Evolutionary conservation across 2,329 filamentous ascomycete species (phyloP).

Genomic region (Plenodomus biglobosus): DNA sequence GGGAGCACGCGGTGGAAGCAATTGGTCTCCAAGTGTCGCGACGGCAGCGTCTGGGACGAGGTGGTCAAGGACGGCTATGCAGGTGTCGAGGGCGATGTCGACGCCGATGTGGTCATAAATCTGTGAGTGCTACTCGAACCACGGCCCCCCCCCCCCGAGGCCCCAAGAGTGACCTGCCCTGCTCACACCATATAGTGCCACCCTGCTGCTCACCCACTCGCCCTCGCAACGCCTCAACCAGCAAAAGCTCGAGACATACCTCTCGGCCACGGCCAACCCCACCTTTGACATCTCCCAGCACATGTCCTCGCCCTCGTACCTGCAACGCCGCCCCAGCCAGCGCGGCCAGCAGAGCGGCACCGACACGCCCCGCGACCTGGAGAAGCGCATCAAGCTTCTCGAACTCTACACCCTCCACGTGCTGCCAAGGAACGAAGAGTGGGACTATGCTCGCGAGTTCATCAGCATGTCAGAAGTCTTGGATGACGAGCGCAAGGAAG

Average conservation of each 20-base stretch:
- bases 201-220: constrained; percentile 86
- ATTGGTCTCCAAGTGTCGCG: constrained; percentile 79
- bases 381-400: constrained; percentile 83
- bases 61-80: constrained; percentile 85
- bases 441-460: constrained; percentile 93
- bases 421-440: constrained; percentile 88
- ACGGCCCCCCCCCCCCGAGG: too few species aligned
- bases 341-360: constrained; percentile 59
- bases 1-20: constrained; percentile 82
- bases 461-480: constrained; percentile 83
- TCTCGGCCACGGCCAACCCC: constrained; percentile 73
- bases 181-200: constrained; percentile 62
- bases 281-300: constrained; percentile 71
- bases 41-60: constrained; percentile 93
- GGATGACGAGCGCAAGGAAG: constrained; percentile 87
- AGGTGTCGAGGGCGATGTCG: constrained; percentile 84
- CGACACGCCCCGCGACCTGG: constrained; percentile 80
- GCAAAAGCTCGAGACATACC: constrained; percentile 81
- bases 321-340: constrained; percentile 35
- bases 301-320: constrained; percentile 53
- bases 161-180: not conserved
- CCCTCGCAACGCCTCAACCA: constrained; percentile 82
- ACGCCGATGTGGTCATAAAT: constrained; percentile 91
- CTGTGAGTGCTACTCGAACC: constrained; percentile 58
- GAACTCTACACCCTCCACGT: constrained; percentile 96